A percentile compares a stretch with the other conserved stretches of the same genome.
Conservation (phyloP, 208 protist species). For the Leptomonas seymouri region DNA sequence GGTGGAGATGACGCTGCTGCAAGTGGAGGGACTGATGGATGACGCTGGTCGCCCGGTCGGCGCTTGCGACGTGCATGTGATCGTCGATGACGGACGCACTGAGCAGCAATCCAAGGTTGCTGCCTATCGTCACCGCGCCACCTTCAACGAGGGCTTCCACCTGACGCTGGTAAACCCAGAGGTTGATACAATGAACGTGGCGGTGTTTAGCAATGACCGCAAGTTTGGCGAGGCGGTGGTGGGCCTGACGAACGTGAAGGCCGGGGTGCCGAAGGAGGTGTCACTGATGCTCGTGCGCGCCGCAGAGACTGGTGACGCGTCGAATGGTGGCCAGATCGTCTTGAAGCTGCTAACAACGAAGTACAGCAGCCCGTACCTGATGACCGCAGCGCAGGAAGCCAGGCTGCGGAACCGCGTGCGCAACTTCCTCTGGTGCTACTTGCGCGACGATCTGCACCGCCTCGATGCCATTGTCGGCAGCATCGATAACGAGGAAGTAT, state of each 20-base stretch:
- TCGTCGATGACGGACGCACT: conserved; percentile 37
- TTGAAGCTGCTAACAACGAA: conserved; percentile 49
- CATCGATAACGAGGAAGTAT: conserved; percentile 56
- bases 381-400: conserved; percentile 41
- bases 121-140: conserved; percentile 53
- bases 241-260: conserved; percentile 60
- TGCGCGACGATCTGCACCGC: conserved; percentile 81
- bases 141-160: conserved; percentile 60
- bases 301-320: conserved; percentile 70
- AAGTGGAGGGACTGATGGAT: conserved; percentile 53
- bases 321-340: conserved; percentile 49
- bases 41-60: conserved; percentile 45
- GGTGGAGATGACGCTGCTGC: conserved; percentile 54
- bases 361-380: conserved; percentile 48
- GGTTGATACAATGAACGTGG: conserved; percentile 43
- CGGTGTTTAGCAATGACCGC: conserved; percentile 50
- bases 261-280: conserved; percentile 51
- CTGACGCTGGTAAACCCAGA: conserved; percentile 43
- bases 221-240: conserved; percentile 69
- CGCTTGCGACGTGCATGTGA: conserved; percentile 54
- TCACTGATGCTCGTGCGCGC: conserved; percentile 66
- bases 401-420: conserved; percentile 58
- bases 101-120: conserved; percentile 32
- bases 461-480: conserved; percentile 67
- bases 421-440: conserved; percentile 77